These are phyloP conservation scores for Cladophialophora immunda DNA, from an alignment of 2,329 filamentous ascomycete species.

Conservation along the genomic window DNA sequence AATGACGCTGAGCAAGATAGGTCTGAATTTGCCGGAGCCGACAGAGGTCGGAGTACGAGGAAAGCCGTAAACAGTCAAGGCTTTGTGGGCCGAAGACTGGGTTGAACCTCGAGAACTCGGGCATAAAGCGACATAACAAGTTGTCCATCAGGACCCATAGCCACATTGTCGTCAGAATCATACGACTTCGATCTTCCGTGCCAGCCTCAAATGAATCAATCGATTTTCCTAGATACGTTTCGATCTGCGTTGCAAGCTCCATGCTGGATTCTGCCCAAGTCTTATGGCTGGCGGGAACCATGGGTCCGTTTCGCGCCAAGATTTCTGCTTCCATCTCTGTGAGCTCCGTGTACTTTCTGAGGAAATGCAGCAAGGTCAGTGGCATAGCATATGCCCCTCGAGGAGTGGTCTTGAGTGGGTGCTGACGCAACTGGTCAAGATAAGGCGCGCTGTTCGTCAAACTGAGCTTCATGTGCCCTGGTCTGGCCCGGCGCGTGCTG, in stretches of 20 bases:
- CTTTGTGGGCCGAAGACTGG: slow-evolving; percentile 60
- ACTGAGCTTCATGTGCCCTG: slow-evolving; percentile 43
- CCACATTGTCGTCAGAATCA: slow-evolving; percentile 64
- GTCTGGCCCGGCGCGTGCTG: slow-evolving; percentile 48
- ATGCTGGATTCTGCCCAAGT: not conserved
- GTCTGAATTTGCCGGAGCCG: slow-evolving; percentile 60
- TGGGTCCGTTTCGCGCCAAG: not conserved
- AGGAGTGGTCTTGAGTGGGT: not conserved
- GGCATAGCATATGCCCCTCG: slow-evolving; percentile 4
- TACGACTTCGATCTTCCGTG: slow-evolving; percentile 60
- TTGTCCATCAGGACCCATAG: slow-evolving; percentile 67
- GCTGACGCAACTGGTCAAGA: slow-evolving; percentile 37
- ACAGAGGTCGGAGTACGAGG: slow-evolving; percentile 56
- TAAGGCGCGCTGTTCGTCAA: slow-evolving; percentile 54
- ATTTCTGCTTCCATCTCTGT: slow-evolving; percentile 9
- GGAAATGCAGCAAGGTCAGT: slow-evolving; percentile 2
- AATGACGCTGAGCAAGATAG: slow-evolving; percentile 52
- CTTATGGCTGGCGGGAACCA: not conserved
- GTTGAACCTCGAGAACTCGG: slow-evolving; percentile 61
- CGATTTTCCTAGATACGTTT: slow-evolving; percentile 47
- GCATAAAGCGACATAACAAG: slow-evolving; percentile 52
- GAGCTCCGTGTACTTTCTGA: slow-evolving; percentile 17
- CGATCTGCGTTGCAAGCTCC: slow-evolving; percentile 13
- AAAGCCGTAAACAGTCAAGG: slow-evolving; percentile 65
- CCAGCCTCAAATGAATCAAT: slow-evolving; percentile 53